Base-by-base conservation (phyloP, 192 early-diverging fungal genomes). In the Geosiphon pyriformis region DNA sequence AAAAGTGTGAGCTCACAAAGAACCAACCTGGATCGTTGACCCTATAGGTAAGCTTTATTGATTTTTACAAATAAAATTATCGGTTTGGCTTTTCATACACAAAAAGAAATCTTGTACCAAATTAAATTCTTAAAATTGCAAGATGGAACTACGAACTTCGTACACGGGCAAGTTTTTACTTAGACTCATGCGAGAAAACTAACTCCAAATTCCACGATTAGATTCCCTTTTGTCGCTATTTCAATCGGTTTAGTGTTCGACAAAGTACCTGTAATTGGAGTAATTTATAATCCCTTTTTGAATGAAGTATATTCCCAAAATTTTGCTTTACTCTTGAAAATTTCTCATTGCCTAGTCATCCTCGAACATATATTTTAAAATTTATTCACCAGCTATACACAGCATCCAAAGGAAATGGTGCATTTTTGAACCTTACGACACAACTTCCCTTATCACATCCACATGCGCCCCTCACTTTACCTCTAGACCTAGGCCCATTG, bases 1-100 rank as follows among this genome's bases (percentile, higher is more conserved):
- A 71, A 37, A 60, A 74, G 20, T 80, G 79, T 68, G 59, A 59
- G 4, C 73, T 91, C 46, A 87, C 87, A 18, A 89, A 65, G 79
- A 82, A 17, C 92, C 90, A 12, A 94, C 93, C 0, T 94, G 93
- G 92, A 87, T 94, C 50, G 88, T 95, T 22, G 92, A 97, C 68
- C 94, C 94, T 1, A 85, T 92, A 65, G 86, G 77, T 82, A 63
- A n/a, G n/a, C n/a, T 68, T 61, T 47, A 23, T 29, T 42, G 12
- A n/a, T 7, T 60, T 33, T 17, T 8, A 49, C 32, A 37, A 32
- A 15, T n/a, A 42, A 20, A 42, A 15, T 27, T 54, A 26, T n/a
- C n/a, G n/a, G n/a, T n/a, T n/a, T n/a, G n/a, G n/a, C n/a, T n/a
- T n/a, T n/a, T n/a, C n/a, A n/a, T n/a, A n/a, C n/a, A n/a, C n/a